Percentiles rank a stretch among this genome's conserved stretches.
phyloP scores from a whole-genome alignment of 306 rosid species.

The Clitoria ternatea region DNA sequence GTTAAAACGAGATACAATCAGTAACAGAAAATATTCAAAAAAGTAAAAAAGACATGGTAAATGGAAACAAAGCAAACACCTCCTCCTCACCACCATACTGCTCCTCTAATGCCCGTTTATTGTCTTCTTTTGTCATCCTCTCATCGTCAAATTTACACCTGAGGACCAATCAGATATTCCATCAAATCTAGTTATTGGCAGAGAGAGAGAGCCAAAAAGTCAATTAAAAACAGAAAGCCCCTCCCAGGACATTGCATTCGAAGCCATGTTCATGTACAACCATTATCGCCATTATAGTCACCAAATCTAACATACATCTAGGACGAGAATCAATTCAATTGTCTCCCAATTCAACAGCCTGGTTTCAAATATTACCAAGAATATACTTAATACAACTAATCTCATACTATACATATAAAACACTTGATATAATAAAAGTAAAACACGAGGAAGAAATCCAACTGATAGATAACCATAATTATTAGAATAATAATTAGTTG shows the following conservation, averaged over 20 bases:
- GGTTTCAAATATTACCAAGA: neutral
- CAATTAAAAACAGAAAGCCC: neutral
- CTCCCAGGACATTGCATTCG: neutral
- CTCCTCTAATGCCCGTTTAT: conserved; percentile 87
- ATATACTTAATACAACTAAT: conserved; percentile 13
- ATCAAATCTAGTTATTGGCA: neutral
- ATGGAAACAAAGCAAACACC: conserved; percentile 41
- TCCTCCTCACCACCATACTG: conserved; percentile 99
- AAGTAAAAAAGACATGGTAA: neutral
- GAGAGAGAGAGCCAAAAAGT: neutral
- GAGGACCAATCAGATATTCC: conserved; percentile 12
- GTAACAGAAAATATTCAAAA: conserved; percentile 7
- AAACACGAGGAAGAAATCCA: too few species aligned
- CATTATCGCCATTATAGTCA: neutral
- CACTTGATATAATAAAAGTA: too few species aligned
- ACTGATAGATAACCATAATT: too few species aligned
- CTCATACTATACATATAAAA: too few species aligned
- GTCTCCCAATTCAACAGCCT: neutral
- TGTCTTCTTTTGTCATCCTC: conserved; percentile 89
- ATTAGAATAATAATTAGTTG: too few species aligned
- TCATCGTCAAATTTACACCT: conserved; percentile 95
- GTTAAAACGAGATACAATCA: conserved; percentile 25
- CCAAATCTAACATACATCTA: neutral
- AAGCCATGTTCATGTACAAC: conserved; percentile 4
- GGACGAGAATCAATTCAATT: neutral